Percentiles rank a stretch among this genome's conserved stretches.
These are phyloP conservation scores for Pseudogymnoascus sp. DNA, from an alignment of 2,329 filamentous ascomycete species.

Conservation along the genomic window DNA sequence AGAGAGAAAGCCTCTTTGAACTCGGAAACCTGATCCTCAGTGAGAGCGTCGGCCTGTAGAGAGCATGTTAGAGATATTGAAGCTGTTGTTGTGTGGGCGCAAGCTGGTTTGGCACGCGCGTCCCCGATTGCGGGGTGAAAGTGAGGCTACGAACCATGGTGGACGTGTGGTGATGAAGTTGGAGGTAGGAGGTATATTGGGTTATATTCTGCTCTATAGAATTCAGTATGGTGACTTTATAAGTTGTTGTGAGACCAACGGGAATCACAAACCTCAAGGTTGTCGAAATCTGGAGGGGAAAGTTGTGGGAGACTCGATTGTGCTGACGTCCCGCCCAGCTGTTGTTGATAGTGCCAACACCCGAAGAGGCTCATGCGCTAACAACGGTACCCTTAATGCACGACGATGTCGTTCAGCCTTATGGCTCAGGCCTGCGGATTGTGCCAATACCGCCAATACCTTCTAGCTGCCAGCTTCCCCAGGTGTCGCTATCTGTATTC, in stretches of 20 bases:
- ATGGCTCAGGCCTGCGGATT: constrained; percentile 4
- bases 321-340: constrained; percentile 10
- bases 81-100: constrained; percentile 19
- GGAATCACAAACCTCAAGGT: constrained; percentile 7
- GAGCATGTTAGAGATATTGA: constrained; percentile 17
- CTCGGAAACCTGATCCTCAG: constrained; percentile 99
- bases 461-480: neutral
- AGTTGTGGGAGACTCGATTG: constrained; percentile 10
- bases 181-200: neutral
- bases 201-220: neutral
- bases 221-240: neutral
- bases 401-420: constrained; percentile 9
- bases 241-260: neutral
- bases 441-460: constrained; percentile 9
- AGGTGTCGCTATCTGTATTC: neutral
- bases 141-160: constrained; percentile 21
- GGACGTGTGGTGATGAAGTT: constrained; percentile 12
- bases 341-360: constrained; percentile 9
- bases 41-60: constrained; percentile 85
- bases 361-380: constrained; percentile 1
- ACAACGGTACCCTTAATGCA: constrained; percentile 7
- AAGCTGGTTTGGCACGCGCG: constrained; percentile 14
- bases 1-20: constrained; percentile 99
- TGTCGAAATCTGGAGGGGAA: constrained; percentile 5
- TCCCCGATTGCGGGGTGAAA: constrained; percentile 22